A percentile compares a stretch with the other conserved stretches of the same genome.
These are phyloP conservation scores for Fusarium sp. DNA, from an alignment of 2,329 filamentous ascomycete genomes.

Conservation along the genomic window DNA sequence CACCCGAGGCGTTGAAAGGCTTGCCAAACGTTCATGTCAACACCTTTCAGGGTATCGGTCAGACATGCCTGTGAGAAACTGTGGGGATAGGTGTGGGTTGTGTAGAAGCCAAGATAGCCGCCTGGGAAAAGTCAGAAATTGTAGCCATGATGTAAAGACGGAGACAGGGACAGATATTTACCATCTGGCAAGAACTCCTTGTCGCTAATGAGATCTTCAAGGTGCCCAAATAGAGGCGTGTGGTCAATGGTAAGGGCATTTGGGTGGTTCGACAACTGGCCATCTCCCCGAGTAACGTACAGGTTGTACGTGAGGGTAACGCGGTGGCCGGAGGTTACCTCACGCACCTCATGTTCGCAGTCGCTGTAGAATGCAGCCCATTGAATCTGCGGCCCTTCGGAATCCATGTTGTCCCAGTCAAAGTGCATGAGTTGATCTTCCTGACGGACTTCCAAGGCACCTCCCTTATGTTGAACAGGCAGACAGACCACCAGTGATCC, in stretches of 20 bases:
- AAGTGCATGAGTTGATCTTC: constrained; percentile 49
- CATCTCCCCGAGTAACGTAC: background rate
- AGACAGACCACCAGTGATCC: constrained; percentile 67
- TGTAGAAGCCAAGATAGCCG: constrained; percentile 4
- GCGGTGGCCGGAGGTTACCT: constrained; percentile 63
- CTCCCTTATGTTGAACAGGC: constrained; percentile 52
- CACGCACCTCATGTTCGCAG: constrained; percentile 64
- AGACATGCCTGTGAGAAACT: background rate
- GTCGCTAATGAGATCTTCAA: background rate
- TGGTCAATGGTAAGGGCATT: background rate
- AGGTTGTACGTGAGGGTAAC: constrained; percentile 69
- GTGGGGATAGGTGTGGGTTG: background rate
- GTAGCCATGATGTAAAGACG: background rate
- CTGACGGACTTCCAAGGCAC: constrained; percentile 58
- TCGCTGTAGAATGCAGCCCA: constrained; percentile 68
- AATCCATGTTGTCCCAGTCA: constrained; percentile 52
- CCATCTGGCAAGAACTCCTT: background rate
- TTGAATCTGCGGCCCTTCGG: constrained; percentile 33
- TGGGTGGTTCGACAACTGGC: background rate
- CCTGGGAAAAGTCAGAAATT: background rate
- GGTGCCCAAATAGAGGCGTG: background rate
- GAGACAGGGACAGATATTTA: background rate
- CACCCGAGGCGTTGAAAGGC: constrained; percentile 1
- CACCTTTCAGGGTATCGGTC: background rate
- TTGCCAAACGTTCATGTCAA: constrained; percentile 6